Evolutionary conservation across 177 flowering plant species (phyloP).

Genomic region (Vitis hybrid): DNA sequence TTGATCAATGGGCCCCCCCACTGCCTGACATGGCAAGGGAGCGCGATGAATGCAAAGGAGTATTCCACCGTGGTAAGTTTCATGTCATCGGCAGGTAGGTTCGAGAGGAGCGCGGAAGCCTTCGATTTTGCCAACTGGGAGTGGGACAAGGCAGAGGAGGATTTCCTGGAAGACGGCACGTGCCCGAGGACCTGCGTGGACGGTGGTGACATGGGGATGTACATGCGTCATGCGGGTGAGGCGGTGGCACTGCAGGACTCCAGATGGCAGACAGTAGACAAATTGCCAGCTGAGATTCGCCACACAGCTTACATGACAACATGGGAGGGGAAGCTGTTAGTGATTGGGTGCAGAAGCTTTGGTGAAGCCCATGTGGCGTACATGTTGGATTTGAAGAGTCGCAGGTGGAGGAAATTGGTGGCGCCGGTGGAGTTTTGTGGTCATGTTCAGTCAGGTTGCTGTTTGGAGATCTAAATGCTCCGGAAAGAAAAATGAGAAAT

Average conservation of each 20-base stretch:
- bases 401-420: conserved; percentile 38
- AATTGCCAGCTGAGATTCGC: too few species aligned
- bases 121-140: conserved; percentile 41
- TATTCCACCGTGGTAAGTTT: conserved; percentile 52
- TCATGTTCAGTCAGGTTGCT: conserved; percentile 45
- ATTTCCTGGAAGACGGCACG: too few species aligned
- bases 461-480: conserved; percentile 31
- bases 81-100: conserved; percentile 22
- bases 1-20: conserved; percentile 11
- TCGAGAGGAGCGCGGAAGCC: conserved; percentile 20
- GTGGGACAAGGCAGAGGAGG: conserved; percentile 30
- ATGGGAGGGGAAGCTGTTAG: conserved; percentile 22
- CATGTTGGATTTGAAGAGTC: background rate
- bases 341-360: too few species aligned
- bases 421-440: conserved; percentile 35
- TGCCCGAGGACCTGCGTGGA: too few species aligned
- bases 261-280: too few species aligned
- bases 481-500: too few species aligned
- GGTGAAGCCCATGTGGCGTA: conserved; percentile 12
- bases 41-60: conserved; percentile 70
- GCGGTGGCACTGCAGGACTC: too few species aligned
- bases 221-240: conserved; percentile 26
- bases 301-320: background rate
- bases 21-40: conserved; percentile 64
- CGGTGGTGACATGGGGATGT: background rate